Base-by-base conservation (phyloP, 1,284 basidiomycete genomes). In the Phylloporus sp. region DNA sequence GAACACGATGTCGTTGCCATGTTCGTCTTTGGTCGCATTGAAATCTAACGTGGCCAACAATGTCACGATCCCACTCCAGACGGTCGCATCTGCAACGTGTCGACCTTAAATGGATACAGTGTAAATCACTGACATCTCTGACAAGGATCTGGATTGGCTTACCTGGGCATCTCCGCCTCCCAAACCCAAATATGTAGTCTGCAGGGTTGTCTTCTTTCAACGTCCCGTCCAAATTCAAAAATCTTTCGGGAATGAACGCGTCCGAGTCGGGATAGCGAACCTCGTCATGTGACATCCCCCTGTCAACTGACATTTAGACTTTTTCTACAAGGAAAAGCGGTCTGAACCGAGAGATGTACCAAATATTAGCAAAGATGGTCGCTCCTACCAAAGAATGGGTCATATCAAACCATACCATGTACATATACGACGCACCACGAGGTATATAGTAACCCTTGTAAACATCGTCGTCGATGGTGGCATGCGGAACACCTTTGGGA, bases 371-470 rank as follows among this genome's bases (percentile, higher is more conserved):
- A 37, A 37, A 15, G 34, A 37, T 37, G 2, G 54, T 65, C 7
- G 70, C 54, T 3, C 65, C 68, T 60, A 32, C 39, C 3, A 1
- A 50, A 24, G 24, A 39, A 31, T 26, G 64, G 1, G 8, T 34
- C 2, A 4, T 11, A 7, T 5, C 13, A 6, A 46, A 37, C 15
- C 15, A 37, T 28, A 5, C 4, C 7, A 18, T 28, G 20, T 24
- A 18, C 10, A 8, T 28, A 20, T 22, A 17, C 34, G 11, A 29
- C 51, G 31, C 47, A 60, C 58, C 58, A 6, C 32, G 3, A 5
- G 58, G 58, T 29, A 60, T 60, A 28, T 37, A 60, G 28, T 47
- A 60, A 39, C 58, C 58, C 20, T 60, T 47, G 32, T 60, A 55
- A 37, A 39, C 28, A 13, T 60, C 59, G 17, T 31, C 15, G 24